phyloP scores from a whole-genome alignment of 2,329 filamentous ascomycete genomes.

The Elsinoe batatas region DNA sequence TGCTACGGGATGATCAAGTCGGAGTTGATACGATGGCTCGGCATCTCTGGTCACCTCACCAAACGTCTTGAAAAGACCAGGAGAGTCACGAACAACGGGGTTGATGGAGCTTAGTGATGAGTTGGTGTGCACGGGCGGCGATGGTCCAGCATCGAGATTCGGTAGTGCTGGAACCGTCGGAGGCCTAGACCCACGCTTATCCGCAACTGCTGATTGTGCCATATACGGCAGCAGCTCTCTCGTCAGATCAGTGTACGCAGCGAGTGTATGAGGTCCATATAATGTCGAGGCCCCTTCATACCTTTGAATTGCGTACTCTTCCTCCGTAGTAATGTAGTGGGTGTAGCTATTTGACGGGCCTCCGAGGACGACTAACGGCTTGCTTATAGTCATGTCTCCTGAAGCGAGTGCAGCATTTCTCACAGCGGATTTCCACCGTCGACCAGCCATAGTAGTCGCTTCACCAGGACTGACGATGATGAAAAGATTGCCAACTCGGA shows the following conservation, averaged over 20 bases:
- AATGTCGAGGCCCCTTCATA: slow-evolving; percentile 94
- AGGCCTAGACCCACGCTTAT: slow-evolving; percentile 28
- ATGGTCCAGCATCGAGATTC: slow-evolving; percentile 39
- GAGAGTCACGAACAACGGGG: slow-evolving; percentile 63
- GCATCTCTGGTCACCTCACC: slow-evolving; percentile 53
- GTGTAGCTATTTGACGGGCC: slow-evolving; percentile 87
- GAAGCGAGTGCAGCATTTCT: slow-evolving; percentile 36
- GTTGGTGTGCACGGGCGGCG: slow-evolving; percentile 68
- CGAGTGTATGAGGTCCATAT: slow-evolving; percentile 70
- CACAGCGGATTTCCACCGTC: slow-evolving; percentile 59
- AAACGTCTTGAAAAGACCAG: slow-evolving; percentile 57
- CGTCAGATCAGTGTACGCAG: slow-evolving; percentile 80
- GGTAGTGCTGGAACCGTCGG: slow-evolving; percentile 25
- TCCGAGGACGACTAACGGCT: slow-evolving; percentile 69
- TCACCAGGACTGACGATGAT: slow-evolving; percentile 81
- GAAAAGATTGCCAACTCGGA: slow-evolving; percentile 75
- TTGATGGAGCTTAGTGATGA: slow-evolving; percentile 71
- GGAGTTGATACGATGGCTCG: slow-evolving; percentile 43
- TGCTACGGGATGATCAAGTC: slow-evolving; percentile 49
- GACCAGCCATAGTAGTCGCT: slow-evolving; percentile 83
- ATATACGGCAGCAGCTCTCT: slow-evolving; percentile 62
- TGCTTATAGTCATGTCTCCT: slow-evolving; percentile 34
- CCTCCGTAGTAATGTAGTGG: slow-evolving; percentile 67
- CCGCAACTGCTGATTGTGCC: slow-evolving; percentile 30
- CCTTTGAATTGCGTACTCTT: slow-evolving; percentile 75